Evolutionary conservation across 108 stramenopile species (phyloP), one percentile per base, ranked within the genome.

Genomic region (Cylindrotheca closterium): DNA sequence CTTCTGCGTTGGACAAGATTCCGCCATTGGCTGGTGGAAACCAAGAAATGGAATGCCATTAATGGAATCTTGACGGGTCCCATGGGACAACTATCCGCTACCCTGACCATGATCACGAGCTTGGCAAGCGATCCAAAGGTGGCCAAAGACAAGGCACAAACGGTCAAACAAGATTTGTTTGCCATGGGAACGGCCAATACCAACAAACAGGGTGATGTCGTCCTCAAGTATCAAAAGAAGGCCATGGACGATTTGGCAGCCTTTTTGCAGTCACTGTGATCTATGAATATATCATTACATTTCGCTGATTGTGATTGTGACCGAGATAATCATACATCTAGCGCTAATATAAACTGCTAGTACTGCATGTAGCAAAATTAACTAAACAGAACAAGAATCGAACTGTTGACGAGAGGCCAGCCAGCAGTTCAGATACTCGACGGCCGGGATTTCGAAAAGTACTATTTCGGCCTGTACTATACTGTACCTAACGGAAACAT

Each of bases 21-120:
- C 88, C 88, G 3, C 46, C 33, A 17, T n/a, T n/a, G n/a, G n/a
- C 72, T 86, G 26, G 63, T 86, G 34, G 75, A 74, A 63, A 55
- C 24, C 19, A 89, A 86, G 63, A 71, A 86, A 56, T 89, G 88
- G 88, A 82, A 47, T 47, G 67, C 83, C 33, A 85, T 85, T n/a
- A 67, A 57, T 24, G 75, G 84, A 21, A 62, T 82, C 27, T 51
- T 89, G 26, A 80, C 78, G 8, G 88, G 88, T 0, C 83, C 82
- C 17, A 73, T 85, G 74, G 88, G 82, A 30, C 67, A 69, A 5
- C 51, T 85, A 19, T 45, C 60, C n/a, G 48, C 24, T 17, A 83
- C 78, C 21, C 72, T 89, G 75, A 74, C 65, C 27, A 63, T 81
- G 34, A 48, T 89, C 33, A 47, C 46, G 1, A 79, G 79, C 30